Base-by-base conservation (phyloP, 2,329 filamentous ascomycete species). In the Pseudogymnoascus sp. region DNA sequence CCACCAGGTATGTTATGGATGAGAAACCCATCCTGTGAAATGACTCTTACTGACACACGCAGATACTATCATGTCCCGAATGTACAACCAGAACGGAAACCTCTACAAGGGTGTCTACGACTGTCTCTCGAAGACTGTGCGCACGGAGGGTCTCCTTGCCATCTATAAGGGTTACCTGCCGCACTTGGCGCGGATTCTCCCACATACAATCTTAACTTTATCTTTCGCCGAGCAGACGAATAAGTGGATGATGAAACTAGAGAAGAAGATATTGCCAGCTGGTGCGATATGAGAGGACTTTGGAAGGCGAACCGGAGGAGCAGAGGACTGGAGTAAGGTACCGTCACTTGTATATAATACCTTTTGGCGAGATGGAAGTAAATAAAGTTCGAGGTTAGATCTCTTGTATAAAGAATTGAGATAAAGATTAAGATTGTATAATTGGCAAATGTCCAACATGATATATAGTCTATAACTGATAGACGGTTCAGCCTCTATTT, bases 41-140 rank as follows among this genome's bases (percentile, higher is more conserved):
- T 49, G 34, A 63, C 68, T 59, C 70, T 62, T 59, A 21, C 18
- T 23, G 11, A 43, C 25, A 31, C 61, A 3, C 25, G 63, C 65
- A 84, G 95, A 99, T 75, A 99, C 95, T 4, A 90, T 99, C 77
- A 99, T 99, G 95, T 95, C 91, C 66, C 89, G 95, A 66, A 88
- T 99, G 81, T 99, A 99, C 82, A 99, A 99, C 80, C 95, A 99
- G 76, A 96, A 93, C 66, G 95, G 95, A 61, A 96, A 97, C 74
- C 83, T 99, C n/a, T 99, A 99, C 81, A 88, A 84, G 69, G 90
- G 93, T 64, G 91, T 96, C 3, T 90, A 96, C 67, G 95, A 99
- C 77, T 99, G 95, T 75, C 77, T 97, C 65, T 85, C 84, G 74
- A 93, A 96, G 78, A 99, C 95, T 0, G 82, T 99, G 65, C 88